Evolutionary conservation across 495 filamentous ascomycete species (phyloP), one percentile per base, ranked within the genome.

Genomic region (Xylaria telfairii): DNA sequence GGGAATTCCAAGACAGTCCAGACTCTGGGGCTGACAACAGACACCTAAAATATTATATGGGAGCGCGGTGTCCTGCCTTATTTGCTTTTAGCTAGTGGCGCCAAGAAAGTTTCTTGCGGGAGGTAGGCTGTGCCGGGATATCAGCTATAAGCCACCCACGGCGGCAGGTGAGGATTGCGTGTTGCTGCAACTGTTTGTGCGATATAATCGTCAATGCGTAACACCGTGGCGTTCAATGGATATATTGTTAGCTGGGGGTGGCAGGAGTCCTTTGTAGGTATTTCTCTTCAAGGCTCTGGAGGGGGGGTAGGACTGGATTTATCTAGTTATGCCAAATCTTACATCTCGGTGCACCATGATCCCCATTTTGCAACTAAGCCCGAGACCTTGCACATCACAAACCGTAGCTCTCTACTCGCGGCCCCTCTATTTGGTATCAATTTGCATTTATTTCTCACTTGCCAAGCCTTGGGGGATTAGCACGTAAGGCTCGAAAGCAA

Each of bases 381-480:
- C 51, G 51, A 28, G 5, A 54, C 51, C 51, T 17, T 54, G 26
- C 12, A 53, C 49, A 65, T 37, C 12, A 9, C 15, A 10, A 34
- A 24, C 1, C 1, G 57, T 42, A 65, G 24, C 51, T 64, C 15
- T 21, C 41, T 13, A 65, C 46, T n/a, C n/a, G n/a, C 44, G 62
- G 44, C 30, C 19, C 62, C 44, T 24, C 60, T 1, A 6, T 61
- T 41, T 39, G 24, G 19, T 34, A 24, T 61, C 42, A 44, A 65
- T 53, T 66, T 66, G 44, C 12, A 54, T 44, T 65, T 66, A 26
- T 15, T 26, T 66, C 30, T 39, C n/a, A 28, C 46, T 13, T 0
- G 64, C 64, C 64, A 66, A 66, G 64, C 4, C 47, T 54, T 54
- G 47, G 47, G 19, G 28, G 64, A 66, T 66, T 47, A 66, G 64